Percentiles rank a stretch among this genome's conserved stretches.
These are phyloP conservation scores for Pistacia vera DNA, from an alignment of 345 rosid species.

Conservation along the genomic window DNA sequence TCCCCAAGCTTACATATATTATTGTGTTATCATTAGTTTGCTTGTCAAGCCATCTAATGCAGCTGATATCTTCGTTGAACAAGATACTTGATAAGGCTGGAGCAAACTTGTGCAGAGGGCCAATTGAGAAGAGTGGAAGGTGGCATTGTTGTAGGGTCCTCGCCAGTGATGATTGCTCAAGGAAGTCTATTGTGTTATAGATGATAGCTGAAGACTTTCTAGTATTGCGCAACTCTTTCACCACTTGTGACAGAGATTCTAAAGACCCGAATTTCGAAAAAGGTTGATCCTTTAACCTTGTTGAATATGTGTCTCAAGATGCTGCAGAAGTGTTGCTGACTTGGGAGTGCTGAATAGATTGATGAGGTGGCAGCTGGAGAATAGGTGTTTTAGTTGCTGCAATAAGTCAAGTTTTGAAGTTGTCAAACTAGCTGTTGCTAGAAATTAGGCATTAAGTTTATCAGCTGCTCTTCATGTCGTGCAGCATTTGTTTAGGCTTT, in stretches of 20 bases:
- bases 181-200: conserved; percentile 34
- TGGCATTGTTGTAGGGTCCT: conserved; percentile 17
- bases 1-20: conserved; percentile 40
- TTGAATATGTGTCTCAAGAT: too few species aligned
- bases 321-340: too few species aligned
- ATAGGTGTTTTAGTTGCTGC: too few species aligned
- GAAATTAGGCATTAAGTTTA: too few species aligned
- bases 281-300: conserved; percentile 36
- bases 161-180: conserved; percentile 28
- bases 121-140: conserved; percentile 32
- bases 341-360: too few species aligned
- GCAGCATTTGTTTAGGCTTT: too few species aligned
- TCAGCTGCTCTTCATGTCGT: too few species aligned
- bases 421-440: too few species aligned
- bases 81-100: conserved; percentile 23
- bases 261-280: conserved; percentile 27
- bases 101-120: conserved; percentile 39
- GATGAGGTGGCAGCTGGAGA: too few species aligned
- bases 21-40: conserved; percentile 31
- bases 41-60: conserved; percentile 42
- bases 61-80: conserved; percentile 31
- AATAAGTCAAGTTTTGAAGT: too few species aligned
- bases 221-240: conserved; percentile 10
- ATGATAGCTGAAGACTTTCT: conserved; percentile 31
- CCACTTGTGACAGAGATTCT: conserved; percentile 26